phyloP scores from a whole-genome alignment of 345 rosid species.

The thale cress (Arabidopsis thaliana) region TAIR10.1 NC_003070.9:11372501-11373000 shows the following conservation, averaged over 20 bases:
- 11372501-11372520: slow-evolving; percentile 5
- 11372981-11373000: background rate
- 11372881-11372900: background rate
- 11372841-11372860: no score
- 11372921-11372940: background rate
- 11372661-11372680: slow-evolving; percentile 70
- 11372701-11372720: slow-evolving; percentile 66
- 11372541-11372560: slow-evolving; percentile 14
- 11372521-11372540: slow-evolving; percentile 32
- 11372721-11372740: slow-evolving; percentile 62
- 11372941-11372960: background rate
- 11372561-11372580: slow-evolving; percentile 2
- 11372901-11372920: no score
- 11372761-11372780: background rate
- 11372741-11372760: background rate
- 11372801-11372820: background rate
- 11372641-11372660: slow-evolving; percentile 74
- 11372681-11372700: slow-evolving; percentile 84
- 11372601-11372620: slow-evolving; percentile 61
- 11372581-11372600: background rate
- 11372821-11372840: background rate
- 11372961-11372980: background rate
- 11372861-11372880: no score
- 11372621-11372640: slow-evolving; percentile 68
- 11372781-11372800: background rate